Conservation (phyloP, 2,329 filamentous ascomycete genomes). For the Apiospora pterosperma region DNA sequence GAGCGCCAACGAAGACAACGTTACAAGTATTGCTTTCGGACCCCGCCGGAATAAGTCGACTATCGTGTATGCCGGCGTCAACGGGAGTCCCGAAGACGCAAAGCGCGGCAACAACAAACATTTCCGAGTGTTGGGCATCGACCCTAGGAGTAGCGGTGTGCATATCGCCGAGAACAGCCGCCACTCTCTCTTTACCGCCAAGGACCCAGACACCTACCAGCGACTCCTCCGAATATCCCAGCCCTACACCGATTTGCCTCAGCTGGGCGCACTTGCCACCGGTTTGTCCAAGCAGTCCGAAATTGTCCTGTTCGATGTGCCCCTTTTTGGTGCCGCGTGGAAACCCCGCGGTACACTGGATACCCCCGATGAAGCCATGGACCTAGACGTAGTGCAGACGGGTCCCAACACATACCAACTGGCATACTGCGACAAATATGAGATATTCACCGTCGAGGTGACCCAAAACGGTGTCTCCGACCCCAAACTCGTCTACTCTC, state of each 20-base stretch:
- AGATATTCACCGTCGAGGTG: conserved; percentile 64
- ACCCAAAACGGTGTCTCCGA: conserved; percentile 39
- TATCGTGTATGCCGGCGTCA: conserved; percentile 73
- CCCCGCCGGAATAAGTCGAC: conserved; percentile 53
- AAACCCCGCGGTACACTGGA: conserved; percentile 48
- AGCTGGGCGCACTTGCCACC: conserved; percentile 76
- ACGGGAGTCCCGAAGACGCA: conserved; percentile 71
- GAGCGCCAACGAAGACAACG: conserved; percentile 81
- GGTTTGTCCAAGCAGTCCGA: conserved; percentile 73
- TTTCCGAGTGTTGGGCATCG: conserved; percentile 70
- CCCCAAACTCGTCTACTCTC: conserved; percentile 53
- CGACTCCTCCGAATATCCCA: conserved; percentile 53
- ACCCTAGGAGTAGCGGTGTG: conserved; percentile 35
- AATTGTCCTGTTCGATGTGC: conserved; percentile 75
- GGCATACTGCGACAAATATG: conserved; percentile 74
- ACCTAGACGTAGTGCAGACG: conserved; percentile 66
- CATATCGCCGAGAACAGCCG: conserved; percentile 48
- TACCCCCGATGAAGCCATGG: conserved; percentile 57
- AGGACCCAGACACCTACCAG: conserved; percentile 55
- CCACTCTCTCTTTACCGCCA: conserved; percentile 48
- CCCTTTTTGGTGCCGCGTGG: conserved; percentile 48
- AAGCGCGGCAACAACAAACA: conserved; percentile 78
- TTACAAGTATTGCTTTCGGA: conserved; percentile 75
- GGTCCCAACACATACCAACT: conserved; percentile 64
- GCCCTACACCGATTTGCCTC: conserved; percentile 53